Conservation (phyloP, 345 rosid genomes). For the Pseudoturritis turrita region DNA sequence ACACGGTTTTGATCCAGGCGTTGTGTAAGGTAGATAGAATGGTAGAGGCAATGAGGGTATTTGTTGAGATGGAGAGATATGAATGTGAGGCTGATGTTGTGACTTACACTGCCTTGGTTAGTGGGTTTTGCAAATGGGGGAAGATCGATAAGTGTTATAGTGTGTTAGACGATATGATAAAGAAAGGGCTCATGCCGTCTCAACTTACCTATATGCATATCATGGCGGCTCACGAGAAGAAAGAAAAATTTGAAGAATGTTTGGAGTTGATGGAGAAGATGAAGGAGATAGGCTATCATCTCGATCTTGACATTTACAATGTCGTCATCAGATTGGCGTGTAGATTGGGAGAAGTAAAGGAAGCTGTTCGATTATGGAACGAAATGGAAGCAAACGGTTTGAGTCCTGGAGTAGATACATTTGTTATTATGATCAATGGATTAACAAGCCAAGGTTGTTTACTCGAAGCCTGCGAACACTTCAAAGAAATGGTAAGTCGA, state of each 20-base stretch:
- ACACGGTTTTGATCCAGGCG: slow-evolving; percentile 71
- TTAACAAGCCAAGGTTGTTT: slow-evolving; percentile 55
- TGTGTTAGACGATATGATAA: slow-evolving; percentile 59
- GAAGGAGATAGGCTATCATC: slow-evolving; percentile 52
- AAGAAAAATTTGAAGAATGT: slow-evolving; percentile 67
- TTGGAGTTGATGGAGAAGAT: slow-evolving; percentile 54
- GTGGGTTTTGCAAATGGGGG: slow-evolving; percentile 79
- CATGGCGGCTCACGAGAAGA: slow-evolving; percentile 75
- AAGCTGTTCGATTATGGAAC: slow-evolving; percentile 58
- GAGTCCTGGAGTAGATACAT: slow-evolving; percentile 73
- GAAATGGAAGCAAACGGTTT: slow-evolving; percentile 65
- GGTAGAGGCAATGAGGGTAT: slow-evolving; percentile 70
- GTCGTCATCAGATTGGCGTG: slow-evolving; percentile 72
- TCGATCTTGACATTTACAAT: slow-evolving; percentile 53
- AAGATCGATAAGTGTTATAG: slow-evolving; percentile 56
- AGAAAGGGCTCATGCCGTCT: slow-evolving; percentile 52
- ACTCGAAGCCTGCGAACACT: slow-evolving; percentile 63
- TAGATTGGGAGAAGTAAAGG: slow-evolving; percentile 66
- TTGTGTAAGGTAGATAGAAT: slow-evolving; percentile 61
- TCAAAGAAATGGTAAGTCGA: slow-evolving; percentile 77
- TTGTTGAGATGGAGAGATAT: slow-evolving; percentile 71
- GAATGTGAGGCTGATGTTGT: slow-evolving; percentile 71
- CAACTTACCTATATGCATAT: slow-evolving; percentile 64
- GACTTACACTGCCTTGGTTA: slow-evolving; percentile 63
- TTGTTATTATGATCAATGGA: slow-evolving; percentile 67